Evolutionary conservation across 768 basidiomycete species (phyloP), one percentile per base, ranked within the genome.

Genomic region (Leccinellum luteum): DNA sequence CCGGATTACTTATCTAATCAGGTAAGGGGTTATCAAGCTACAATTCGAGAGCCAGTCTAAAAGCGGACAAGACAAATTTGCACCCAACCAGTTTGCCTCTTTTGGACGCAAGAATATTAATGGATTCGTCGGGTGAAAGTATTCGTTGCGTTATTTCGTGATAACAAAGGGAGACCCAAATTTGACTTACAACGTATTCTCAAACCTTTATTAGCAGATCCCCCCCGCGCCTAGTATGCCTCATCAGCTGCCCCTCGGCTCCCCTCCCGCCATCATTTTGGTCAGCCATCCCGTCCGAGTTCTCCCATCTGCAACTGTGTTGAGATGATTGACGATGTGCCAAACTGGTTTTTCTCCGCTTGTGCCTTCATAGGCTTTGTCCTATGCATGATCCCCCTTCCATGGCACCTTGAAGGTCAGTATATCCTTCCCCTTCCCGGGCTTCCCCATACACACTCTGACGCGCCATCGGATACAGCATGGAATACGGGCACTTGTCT

Each of bases 351-450:
- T 31, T 83, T 79, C 69, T 75, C 78, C 23, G 58, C 70, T 21
- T 79, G 80, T 58, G 70, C 85, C 63, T 87, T 86, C 69, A 60
- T 83, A 23, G 80, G 82, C 49, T 82, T 87, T 64, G n/a, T 87
- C 31, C 63, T 83, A 25, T 81, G 78, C 41, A 65, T 77, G 48
- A 81, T 89, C 35, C 86, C 89, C 5, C 74, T 86, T 21, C 82
- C 84, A 10, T 86, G 85, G 83, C 89, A 92, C 68, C 74, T 75
- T n/a, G 63, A 72, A 58, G 66, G 65, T 73, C 23, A 38, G 8
- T 45, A 15, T n/a, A 50, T 51, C 48, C 25, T 1, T 47, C 27
- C 14, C 1, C 3, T 1, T 4, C n/a, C n/a, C n/a, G n/a, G n/a
- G n/a, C n/a, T n/a, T n/a, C 6, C 9, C 21, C 2, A 1, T 9